A percentile compares a stretch with the other conserved stretches of the same genome.
phyloP scores from a whole-genome alignment of 108 stramenopile species.

The Nitzschia inconspicua region DNA sequence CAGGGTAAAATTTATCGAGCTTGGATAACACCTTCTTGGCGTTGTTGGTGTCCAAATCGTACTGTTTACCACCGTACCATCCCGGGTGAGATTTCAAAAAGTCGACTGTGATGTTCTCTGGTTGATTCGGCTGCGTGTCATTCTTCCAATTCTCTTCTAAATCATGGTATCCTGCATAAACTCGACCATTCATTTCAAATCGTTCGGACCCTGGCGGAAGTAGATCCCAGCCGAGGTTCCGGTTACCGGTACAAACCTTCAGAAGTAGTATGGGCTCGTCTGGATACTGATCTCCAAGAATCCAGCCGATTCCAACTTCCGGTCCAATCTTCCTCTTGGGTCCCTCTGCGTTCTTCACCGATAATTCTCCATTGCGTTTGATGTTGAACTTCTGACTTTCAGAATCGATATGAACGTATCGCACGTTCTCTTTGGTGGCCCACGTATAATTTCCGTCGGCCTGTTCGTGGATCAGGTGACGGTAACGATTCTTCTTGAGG shows the following conservation, averaged over 20 bases:
- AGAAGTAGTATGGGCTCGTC: conserved; percentile 32
- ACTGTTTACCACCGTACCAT: conserved; percentile 27
- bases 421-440: not conserved
- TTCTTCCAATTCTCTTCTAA: conserved; percentile 10
- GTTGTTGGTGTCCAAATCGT: conserved; percentile 14
- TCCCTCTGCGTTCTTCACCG: too few relatives aligned
- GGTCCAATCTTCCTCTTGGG: too few relatives aligned
- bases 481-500: conserved; percentile 3
- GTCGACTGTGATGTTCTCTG: too few relatives aligned
- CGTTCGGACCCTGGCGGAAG: conserved; percentile 23
- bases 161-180: conserved; percentile 21
- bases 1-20: conserved; percentile 24
- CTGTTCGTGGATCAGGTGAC: conserved; percentile 15
- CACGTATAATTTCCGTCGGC: conserved; percentile 1
- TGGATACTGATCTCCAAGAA: conserved; percentile 19
- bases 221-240: conserved; percentile 28
- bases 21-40: conserved; percentile 17
- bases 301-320: conserved; percentile 31
- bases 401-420: conserved; percentile 20
- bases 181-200: conserved; percentile 8
- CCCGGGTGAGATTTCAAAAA: too few relatives aligned
- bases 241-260: conserved; percentile 22
- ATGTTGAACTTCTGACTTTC: conserved; percentile 11
- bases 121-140: too few relatives aligned
- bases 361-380: conserved; percentile 12